Conservation (phyloP, 2,329 filamentous ascomycete genomes). For the Xylariaceae sp. region DNA sequence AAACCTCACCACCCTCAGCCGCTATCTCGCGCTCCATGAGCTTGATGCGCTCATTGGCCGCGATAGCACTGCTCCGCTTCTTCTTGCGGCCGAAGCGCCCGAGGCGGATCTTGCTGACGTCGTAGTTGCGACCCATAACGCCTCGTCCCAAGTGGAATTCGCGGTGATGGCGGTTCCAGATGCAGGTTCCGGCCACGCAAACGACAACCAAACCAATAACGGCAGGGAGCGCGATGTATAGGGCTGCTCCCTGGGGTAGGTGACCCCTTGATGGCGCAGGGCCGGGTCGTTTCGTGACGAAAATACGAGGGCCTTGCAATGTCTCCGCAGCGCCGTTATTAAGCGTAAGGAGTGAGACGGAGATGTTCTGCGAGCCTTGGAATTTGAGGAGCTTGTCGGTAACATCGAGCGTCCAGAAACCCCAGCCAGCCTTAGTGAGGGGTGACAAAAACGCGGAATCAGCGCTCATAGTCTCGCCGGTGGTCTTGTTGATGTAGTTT, state of each 20-base stretch:
- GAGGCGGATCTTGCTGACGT: conserved; percentile 35
- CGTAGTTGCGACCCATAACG: conserved; percentile 47
- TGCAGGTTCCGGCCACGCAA: conserved; percentile 48
- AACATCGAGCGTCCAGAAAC: conserved; percentile 45
- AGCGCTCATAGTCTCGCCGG: conserved; percentile 32
- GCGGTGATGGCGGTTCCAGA: conserved; percentile 52
- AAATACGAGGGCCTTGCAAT: conserved; percentile 39
- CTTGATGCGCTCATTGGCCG: conserved; percentile 38
- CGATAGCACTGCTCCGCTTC: conserved; percentile 33
- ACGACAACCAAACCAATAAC: conserved; percentile 44
- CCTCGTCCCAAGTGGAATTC: conserved; percentile 44
- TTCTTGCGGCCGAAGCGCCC: conserved; percentile 25
- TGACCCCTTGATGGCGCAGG: conserved; percentile 30
- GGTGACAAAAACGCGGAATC: conserved; percentile 35
- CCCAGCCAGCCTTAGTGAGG: conserved; percentile 39
- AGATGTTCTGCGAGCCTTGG: conserved; percentile 42
- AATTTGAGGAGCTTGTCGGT: conserved; percentile 35
- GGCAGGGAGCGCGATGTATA: conserved; percentile 50
- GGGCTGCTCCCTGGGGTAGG: conserved; percentile 36
- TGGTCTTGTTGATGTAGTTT: conserved; percentile 31
- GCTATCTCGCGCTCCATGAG: conserved; percentile 37
- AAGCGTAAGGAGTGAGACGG: conserved; percentile 41
- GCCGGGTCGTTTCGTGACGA: conserved; percentile 36
- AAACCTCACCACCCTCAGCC: conserved; percentile 31
- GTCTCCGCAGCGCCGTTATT: conserved; percentile 31